Evolutionary conservation across 345 rosid genomes (phyloP).

Genomic region (Adansonia digitata): DNA sequence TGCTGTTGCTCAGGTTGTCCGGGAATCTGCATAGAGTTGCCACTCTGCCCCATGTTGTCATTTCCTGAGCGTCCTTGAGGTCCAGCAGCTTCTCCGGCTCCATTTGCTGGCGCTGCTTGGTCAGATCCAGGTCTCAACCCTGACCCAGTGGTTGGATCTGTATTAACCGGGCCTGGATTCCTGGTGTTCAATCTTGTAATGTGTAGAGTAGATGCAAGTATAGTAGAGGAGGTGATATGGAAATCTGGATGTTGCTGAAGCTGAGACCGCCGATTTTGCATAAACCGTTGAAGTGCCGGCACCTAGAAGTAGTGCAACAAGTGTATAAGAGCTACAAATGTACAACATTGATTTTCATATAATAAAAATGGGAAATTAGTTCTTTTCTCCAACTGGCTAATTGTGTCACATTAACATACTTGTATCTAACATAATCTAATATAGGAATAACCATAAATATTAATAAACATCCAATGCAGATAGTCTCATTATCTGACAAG

Average conservation of each 20-base stretch:
- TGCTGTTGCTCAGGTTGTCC: slow-evolving; percentile 39
- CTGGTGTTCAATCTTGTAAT: slow-evolving; percentile 78
- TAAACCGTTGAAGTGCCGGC: slow-evolving; percentile 85
- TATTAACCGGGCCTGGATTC: slow-evolving; percentile 46
- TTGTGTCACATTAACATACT: not conserved
- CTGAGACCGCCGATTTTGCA: slow-evolving; percentile 71
- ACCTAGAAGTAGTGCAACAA: slow-evolving; percentile 39
- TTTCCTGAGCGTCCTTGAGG: slow-evolving; percentile 28
- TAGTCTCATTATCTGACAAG: not conserved
- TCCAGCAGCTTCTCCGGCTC: slow-evolving; percentile 23
- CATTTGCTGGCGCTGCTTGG: slow-evolving; percentile 28
- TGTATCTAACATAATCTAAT: not conserved
- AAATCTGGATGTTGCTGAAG: slow-evolving; percentile 85
- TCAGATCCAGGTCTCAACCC: slow-evolving; percentile 48
- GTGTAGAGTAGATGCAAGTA: slow-evolving; percentile 90
- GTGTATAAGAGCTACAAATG: not conserved
- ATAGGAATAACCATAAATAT: not conserved
- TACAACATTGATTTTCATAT: not conserved
- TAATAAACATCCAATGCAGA: not conserved
- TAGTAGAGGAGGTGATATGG: slow-evolving; percentile 90
- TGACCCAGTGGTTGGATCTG: slow-evolving; percentile 34
- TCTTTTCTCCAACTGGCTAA: not conserved
- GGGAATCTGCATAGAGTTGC: slow-evolving; percentile 38
- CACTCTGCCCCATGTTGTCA: slow-evolving; percentile 26
- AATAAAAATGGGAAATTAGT: not conserved